Percentiles rank a stretch among this genome's conserved stretches.
Evolutionary conservation across 192 early-diverging fungal species (phyloP).

Genomic region (Backusella tuberculispora): DNA sequence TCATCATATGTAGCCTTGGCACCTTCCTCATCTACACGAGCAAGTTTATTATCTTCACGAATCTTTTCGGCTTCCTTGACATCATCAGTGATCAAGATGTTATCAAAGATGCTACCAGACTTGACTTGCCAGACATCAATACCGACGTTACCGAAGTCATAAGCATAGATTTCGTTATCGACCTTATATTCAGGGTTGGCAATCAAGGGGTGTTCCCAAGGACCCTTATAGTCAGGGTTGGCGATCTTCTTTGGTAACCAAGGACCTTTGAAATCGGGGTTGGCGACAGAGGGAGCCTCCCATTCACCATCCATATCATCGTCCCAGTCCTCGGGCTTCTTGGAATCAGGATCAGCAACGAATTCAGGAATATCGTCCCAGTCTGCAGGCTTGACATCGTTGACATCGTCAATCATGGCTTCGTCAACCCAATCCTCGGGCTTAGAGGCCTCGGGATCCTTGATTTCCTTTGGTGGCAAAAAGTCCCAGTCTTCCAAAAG

Average conservation of each 20-base stretch:
- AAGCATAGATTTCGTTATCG: slow-evolving; percentile 80
- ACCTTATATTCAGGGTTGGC: slow-evolving; percentile 94
- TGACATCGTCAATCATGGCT: slow-evolving; percentile 71
- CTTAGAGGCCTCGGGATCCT: slow-evolving; percentile 84
- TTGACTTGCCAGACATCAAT: slow-evolving; percentile 98
- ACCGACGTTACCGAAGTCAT: slow-evolving; percentile 87
- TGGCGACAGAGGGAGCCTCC: slow-evolving; percentile 85
- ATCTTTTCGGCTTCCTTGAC: slow-evolving; percentile 76
- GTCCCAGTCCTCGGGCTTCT: slow-evolving; percentile 92
- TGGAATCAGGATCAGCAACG: slow-evolving; percentile 82
- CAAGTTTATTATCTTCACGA: slow-evolving; percentile 68
- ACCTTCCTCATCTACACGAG: slow-evolving; percentile 66
- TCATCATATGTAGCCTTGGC: slow-evolving; percentile 66
- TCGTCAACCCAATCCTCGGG: slow-evolving; percentile 92
- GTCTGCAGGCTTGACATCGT: slow-evolving; percentile 72
- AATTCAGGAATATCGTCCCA: slow-evolving; percentile 79
- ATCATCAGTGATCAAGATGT: slow-evolving; percentile 90
- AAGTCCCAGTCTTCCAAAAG: slow-evolving; percentile 83
- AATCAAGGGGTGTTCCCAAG: slow-evolving; percentile 85
- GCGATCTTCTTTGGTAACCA: slow-evolving; percentile 83
- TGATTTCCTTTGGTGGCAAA: slow-evolving; percentile 73
- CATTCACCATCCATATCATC: slow-evolving; percentile 97
- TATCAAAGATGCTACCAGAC: slow-evolving; percentile 89
- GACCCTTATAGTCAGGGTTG: slow-evolving; percentile 95
- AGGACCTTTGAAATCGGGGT: slow-evolving; percentile 86